Evolutionary conservation across 192 early-diverging fungal species (phyloP), one percentile per base, ranked within the genome.

Genomic region (Coemansia sp.): DNA sequence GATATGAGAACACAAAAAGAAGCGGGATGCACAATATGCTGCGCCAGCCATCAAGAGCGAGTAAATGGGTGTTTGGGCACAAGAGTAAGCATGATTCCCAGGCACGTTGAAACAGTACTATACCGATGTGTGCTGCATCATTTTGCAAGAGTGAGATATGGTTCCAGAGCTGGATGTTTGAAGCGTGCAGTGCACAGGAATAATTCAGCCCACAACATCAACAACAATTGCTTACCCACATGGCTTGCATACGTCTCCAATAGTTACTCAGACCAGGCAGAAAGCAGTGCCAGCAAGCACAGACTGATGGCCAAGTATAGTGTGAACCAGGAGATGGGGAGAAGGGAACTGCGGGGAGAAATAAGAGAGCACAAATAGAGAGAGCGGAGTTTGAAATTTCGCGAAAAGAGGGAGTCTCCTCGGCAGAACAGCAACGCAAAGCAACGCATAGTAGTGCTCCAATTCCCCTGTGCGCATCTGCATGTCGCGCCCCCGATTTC

Each of bases 371-470:
- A 29, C 29, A 55, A 29, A 27, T 6, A 25, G 24, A 10, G 21
- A 27, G 12, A 38, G 56, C 56, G 56, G 56, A 57, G 56, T 57
- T 57, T 57, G 56, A 57, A 57, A 38, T 57, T 6, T n/a, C 35
- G 19, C 29, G 21, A 53, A 27, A 37, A 39, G 19, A 22, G 56
- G 37, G 35, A 8, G 56, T 57, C 56, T 37, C 21, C 24, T 57
- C 56, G 56, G 56, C 56, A 39, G 56, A 57, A 57, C 56, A 57
- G 54, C 27, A 53, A n/a, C 19, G 24, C 19, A 25, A 17, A 55
- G 29, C 47, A n/a, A 17, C 25, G 29, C 47, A n/a, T 14, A 19
- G n/a, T 19, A 8, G 24, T 55, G 53, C 53, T 55, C 53, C 53
- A 55, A 14, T 55, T 55, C 53, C 29, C 24, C 53, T 55, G 24